A percentile compares a stretch with the other conserved stretches of the same genome.
These are phyloP conservation scores for Mycena maculata DNA, from an alignment of 768 basidiomycete species.

Conservation along the genomic window DNA sequence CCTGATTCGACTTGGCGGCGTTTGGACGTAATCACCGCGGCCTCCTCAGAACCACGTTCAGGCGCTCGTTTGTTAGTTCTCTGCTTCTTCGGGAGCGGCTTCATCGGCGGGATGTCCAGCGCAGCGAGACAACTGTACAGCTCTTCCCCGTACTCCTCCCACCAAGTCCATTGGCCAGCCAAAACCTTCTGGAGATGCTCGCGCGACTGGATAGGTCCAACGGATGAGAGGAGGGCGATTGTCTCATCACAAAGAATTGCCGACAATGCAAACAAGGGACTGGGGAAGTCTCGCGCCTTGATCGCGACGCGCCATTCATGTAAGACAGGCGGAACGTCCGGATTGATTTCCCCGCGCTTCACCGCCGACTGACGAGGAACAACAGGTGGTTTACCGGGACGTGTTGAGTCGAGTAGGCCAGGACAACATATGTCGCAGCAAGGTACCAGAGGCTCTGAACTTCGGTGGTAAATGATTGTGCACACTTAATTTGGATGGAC, in stretches of 20 bases:
- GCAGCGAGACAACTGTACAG: background rate
- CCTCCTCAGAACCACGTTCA: too few relatives aligned
- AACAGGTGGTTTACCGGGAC: background rate
- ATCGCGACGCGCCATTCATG: background rate
- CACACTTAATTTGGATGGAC: background rate
- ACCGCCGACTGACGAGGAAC: constrained; percentile 3
- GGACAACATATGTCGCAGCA: constrained; percentile 29
- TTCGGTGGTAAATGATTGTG: too few relatives aligned
- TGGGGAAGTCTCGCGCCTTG: background rate
- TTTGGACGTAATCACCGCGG: too few relatives aligned
- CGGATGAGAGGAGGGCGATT: constrained; percentile 3
- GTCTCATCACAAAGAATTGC: constrained; percentile 4
- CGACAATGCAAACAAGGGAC: background rate
- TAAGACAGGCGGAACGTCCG: background rate
- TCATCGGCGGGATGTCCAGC: background rate
- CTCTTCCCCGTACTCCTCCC: background rate
- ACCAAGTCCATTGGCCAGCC: constrained; percentile 32
- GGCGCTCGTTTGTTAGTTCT: background rate
- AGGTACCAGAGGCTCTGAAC: background rate
- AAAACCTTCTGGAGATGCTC: background rate
- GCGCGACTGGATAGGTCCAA: constrained; percentile 1
- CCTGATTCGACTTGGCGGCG: too few relatives aligned
- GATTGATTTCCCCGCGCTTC: constrained; percentile 2
- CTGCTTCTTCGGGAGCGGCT: constrained; percentile 9
- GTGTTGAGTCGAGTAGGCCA: background rate